Evolutionary conservation across 1,284 basidiomycete species (phyloP).

Genomic region (Heterobasidion irregulare): DNA sequence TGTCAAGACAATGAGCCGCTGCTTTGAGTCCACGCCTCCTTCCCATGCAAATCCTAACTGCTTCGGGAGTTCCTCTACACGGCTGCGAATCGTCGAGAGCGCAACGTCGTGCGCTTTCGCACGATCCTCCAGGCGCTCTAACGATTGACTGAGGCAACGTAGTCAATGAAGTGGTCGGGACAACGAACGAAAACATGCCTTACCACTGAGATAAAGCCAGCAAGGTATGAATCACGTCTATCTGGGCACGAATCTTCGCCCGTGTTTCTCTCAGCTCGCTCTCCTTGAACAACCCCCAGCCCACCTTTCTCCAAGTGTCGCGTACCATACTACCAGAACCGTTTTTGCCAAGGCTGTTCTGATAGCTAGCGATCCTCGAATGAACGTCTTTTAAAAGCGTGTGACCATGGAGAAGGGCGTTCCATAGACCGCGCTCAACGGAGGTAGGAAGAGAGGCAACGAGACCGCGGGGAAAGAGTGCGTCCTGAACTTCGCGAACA

Average conservation of each 20-base stretch:
- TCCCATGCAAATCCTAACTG: constrained; percentile 1
- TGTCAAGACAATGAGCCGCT: background rate
- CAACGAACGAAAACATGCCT: background rate
- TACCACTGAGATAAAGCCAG: background rate
- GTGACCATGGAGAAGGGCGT: background rate
- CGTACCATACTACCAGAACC: constrained; percentile 1
- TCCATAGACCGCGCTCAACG: background rate
- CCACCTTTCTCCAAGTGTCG: constrained; percentile 1
- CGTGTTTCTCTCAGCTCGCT: background rate
- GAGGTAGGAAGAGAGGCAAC: background rate
- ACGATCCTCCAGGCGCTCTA: background rate
- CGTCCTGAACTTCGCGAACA: background rate
- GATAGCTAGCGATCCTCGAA: background rate
- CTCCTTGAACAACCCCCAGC: background rate
- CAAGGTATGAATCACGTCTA: background rate
- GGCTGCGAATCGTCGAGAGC: background rate
- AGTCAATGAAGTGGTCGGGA: background rate
- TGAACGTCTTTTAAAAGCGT: background rate
- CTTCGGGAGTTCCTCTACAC: background rate
- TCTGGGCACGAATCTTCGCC: background rate
- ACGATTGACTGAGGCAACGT: background rate
- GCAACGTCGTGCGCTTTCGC: background rate
- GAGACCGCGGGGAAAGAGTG: background rate
- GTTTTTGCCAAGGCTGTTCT: background rate
- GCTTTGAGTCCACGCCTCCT: background rate